Evolutionary conservation across 2,329 filamentous ascomycete genomes (phyloP), one percentile per base, ranked within the genome.

Genomic region (Alternaria gaisen): DNA sequence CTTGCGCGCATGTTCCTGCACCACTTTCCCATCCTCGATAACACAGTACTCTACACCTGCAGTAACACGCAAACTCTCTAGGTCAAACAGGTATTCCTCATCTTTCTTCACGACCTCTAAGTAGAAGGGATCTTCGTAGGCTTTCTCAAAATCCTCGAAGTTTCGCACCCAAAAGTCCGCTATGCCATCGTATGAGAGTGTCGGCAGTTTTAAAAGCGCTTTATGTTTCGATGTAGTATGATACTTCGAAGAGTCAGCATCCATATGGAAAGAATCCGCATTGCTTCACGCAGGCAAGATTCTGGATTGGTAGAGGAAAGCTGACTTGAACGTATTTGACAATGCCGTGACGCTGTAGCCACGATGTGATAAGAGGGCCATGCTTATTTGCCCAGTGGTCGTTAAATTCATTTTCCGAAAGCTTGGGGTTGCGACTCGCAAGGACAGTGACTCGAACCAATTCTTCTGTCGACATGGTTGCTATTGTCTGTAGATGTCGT

Each of bases 161-260:
- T 61, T 68, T 40, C 50, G 64, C 18, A 72, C 64, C 53, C 66
- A 73, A 46, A 75, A 75, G 26, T 72, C 71, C 12, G 64, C 70
- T 53, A 67, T 69, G 24, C 67, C 69, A 41, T 69, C 69, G 43
- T 67, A 73, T 0, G 65, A 55, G 12, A 67, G 51, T 2, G 63
- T 61, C 52, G 61, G 60, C 43, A 70, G 61, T 14, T 53, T 55
- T 12, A 65, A 60, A 32, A 67, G 60, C 4, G 58, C 53, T 47
- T 69, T 68, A 32, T 66, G 56, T 7, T 59, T 41, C 2, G 65
- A 69, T 12, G 63, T 64, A 4, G 71, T 73, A 53, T 70, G 71
- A 32, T 71, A 69, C 70, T 70, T 30, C 4, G 44, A 42, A 10
- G 5, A 6, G 12, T 48, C 18, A 48, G 44, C 30, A 20, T 4